Evolutionary conservation across 2,329 filamentous ascomycete genomes (phyloP), one percentile per base, ranked within the genome.

Genomic region (Xylaria digitata): DNA sequence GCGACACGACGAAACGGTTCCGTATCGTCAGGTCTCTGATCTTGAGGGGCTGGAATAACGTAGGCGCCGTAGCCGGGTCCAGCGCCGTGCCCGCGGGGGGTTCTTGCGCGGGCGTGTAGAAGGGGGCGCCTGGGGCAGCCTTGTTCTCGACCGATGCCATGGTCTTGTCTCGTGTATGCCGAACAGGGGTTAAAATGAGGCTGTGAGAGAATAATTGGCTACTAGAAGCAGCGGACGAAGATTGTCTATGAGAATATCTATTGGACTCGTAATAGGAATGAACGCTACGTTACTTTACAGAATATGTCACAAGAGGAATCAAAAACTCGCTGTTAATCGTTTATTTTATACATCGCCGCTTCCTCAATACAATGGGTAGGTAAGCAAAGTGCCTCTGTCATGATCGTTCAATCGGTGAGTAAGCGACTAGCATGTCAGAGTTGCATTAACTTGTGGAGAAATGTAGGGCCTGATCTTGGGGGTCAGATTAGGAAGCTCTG

Each of bases 1-100:
- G 87, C 59, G 85, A 83, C 55, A 88, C 85, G 57, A 81, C 83
- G 74, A 89, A 82, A 63, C 87, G 86, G 79, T 89, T 89, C 67
- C 81, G 79, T 26, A 89, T 79, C 45, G 81, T 82, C 62, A 87
- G 72, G 66, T 80, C 81, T 61, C 87, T 84, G 71, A 88, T 85
- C 63, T 77, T 82, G 68, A 89, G 78, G 11, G 87, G 87, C 65
- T 80, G 82, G 80, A 87, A 88, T 62, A 89, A 79, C 5, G 84
- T 87, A 40, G 86, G 85, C 6, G 83, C 78, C 42, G 78, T 75
- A 19, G 72, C 75, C 46, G 76, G 73, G 62, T 80, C 72, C n/a
- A 83, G 70, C 11, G 84, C 79, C 8, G 84, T 83, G 63, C 85
- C 86, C n/a, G 81, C 79, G 0, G 84, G 80, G 9, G 85, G 85